phyloP scores from a whole-genome alignment of 805 yeast species.

The Ogataea methanolica region DNA sequence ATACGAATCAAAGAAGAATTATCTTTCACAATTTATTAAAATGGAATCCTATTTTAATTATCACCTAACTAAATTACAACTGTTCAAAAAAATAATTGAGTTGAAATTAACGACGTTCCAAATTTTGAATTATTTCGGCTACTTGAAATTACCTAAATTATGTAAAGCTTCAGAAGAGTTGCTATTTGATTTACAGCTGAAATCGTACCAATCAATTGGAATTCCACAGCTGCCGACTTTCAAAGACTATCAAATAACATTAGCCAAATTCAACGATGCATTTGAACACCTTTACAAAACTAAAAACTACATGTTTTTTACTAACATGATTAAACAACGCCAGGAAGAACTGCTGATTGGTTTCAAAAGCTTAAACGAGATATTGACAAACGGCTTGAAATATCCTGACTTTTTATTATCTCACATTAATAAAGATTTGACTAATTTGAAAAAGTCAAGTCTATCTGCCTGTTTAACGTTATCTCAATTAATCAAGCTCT shows the following conservation, averaged over 20 bases:
- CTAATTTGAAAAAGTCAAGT: slow-evolving; percentile 23
- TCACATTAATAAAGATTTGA: slow-evolving; percentile 8
- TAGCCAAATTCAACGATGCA: slow-evolving; percentile 11
- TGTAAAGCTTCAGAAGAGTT: slow-evolving; percentile 28
- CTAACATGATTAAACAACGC: slow-evolving; percentile 9
- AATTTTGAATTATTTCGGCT: slow-evolving; percentile 20
- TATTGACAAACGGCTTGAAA: slow-evolving; percentile 3
- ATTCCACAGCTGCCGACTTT: slow-evolving; percentile 62
- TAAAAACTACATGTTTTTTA: slow-evolving; percentile 10
- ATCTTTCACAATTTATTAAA: slow-evolving; percentile 8
- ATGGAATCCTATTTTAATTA: slow-evolving; percentile 12
- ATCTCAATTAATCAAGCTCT: slow-evolving; percentile 11
- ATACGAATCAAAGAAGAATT: slow-evolving; percentile 16
- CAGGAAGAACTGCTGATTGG: slow-evolving; percentile 11
- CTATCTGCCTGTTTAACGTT: slow-evolving; percentile 24
- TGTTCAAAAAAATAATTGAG: slow-evolving; percentile 15
- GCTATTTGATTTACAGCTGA: slow-evolving; percentile 59
- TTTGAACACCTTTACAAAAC: slow-evolving; percentile 10
- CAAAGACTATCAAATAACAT: slow-evolving; percentile 28
- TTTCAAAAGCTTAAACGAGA: slow-evolving; percentile 6
- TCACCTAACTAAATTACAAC: slow-evolving; percentile 6
- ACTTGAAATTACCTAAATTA: slow-evolving; percentile 24
- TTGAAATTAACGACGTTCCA: slow-evolving; percentile 22
- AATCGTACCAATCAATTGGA: slow-evolving; percentile 76
- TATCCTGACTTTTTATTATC: slow-evolving; percentile 7